phyloP scores from a whole-genome alignment of 2,329 filamentous ascomycete species.

The Aureobasidium zeae region DNA sequence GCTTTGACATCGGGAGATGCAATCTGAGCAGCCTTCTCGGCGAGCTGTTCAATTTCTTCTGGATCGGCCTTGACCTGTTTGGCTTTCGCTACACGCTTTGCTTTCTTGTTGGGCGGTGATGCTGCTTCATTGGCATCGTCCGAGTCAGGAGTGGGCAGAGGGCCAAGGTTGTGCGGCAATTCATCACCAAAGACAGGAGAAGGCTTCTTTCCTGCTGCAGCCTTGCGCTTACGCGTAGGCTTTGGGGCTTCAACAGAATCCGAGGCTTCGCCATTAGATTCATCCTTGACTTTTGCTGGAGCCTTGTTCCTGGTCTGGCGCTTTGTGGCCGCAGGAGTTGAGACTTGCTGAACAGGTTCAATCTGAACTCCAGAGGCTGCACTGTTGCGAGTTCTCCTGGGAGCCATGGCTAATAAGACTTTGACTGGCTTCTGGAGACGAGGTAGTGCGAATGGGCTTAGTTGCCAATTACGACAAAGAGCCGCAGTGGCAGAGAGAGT shows the following conservation, averaged over 20 bases:
- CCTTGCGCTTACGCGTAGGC: constrained; percentile 30
- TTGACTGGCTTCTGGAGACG: background rate
- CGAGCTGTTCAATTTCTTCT: constrained; percentile 16
- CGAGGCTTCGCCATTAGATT: constrained; percentile 8
- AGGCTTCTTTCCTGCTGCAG: constrained; percentile 21
- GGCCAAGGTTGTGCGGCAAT: constrained; percentile 49
- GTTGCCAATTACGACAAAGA: constrained; percentile 9
- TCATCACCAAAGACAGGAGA: constrained; percentile 34
- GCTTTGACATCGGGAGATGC: constrained; percentile 12
- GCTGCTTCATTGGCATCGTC: constrained; percentile 20
- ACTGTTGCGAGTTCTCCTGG: constrained; percentile 17
- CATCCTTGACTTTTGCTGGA: constrained; percentile 20
- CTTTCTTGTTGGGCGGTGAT: constrained; percentile 17
- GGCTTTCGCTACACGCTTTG: constrained; percentile 12
- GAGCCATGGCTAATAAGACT: constrained; percentile 12
- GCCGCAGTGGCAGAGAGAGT: constrained; percentile 4
- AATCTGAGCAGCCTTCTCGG: constrained; percentile 15
- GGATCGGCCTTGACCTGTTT: constrained; percentile 18
- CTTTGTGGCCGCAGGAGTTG: constrained; percentile 28
- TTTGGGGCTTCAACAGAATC: constrained; percentile 14
- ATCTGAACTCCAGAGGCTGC: constrained; percentile 12
- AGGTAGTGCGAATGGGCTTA: background rate
- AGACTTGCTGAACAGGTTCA: constrained; percentile 31
- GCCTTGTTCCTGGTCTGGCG: constrained; percentile 21
- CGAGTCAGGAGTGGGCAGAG: constrained; percentile 24